Evolutionary conservation across 73 alveolate species (phyloP), one percentile per base, ranked within the genome.

Genomic region (Blepharisma japonicum): DNA sequence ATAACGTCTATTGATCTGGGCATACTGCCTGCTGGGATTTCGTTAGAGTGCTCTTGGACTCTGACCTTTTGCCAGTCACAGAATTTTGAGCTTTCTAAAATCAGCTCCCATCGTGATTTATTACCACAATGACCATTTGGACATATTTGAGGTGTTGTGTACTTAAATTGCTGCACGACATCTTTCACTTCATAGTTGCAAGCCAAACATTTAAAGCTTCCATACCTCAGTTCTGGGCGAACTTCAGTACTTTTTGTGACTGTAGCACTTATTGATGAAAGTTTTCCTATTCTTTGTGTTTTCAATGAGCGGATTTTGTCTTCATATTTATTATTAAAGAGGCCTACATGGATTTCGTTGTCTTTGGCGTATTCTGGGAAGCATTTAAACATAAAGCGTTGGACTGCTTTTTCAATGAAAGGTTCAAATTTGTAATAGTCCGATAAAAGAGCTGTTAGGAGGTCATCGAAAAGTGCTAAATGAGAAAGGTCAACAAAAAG

Each of bases 21-120:
- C 99, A 97, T 97, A 23, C 98, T 90, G 0, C 99, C 99, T 6
- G 98, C 96, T 38, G 99, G 99, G 55, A 97, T 92, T 55, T 93
- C 99, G 27, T 81, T 86, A 11, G 98, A 90, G 68, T 89, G 91
- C 81, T 94, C 99, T 84, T 97, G 95, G 11, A 97, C 98, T 88
- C 98, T 94, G 46, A 97, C 86, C 71, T 97, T 97, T 80, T 97
- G 97, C 98, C 99, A 97, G 77, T 97, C 99, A 21, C 92, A 83
- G 81, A 96, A 96, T 0, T 86, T 88, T 48, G 98, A 92, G 77
- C 90, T 92, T 67, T 86, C 86, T 27, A 92, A 83, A 38, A 91
- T 77, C 50, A 97, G 85, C 78, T 86, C 96, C 98, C 98, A 97
- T 74, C 92, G 95, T 68, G 91, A 84, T 61, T 88, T 92, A 88